Conservation (phyloP, 2,329 filamentous ascomycete species). For the Cladophialophora yegresii region DNA sequence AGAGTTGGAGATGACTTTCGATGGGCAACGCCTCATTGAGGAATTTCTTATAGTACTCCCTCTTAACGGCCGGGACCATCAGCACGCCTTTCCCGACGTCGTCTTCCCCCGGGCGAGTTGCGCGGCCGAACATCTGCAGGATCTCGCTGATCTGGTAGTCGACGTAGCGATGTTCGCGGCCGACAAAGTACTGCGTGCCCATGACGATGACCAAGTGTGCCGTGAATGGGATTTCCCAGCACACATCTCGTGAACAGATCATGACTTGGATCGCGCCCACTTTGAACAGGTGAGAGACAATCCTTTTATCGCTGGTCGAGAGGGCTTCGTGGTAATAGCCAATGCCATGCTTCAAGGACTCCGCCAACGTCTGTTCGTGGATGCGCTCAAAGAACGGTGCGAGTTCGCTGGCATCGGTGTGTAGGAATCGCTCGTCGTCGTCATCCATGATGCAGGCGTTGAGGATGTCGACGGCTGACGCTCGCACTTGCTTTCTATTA, state of each 20-base stretch:
- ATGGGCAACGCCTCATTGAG: constrained; percentile 92
- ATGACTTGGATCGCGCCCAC: constrained; percentile 88
- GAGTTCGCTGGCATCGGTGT: constrained; percentile 80
- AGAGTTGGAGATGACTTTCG: constrained; percentile 88
- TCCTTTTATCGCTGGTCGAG: constrained; percentile 83
- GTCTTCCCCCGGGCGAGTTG: constrained; percentile 75
- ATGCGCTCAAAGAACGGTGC: constrained; percentile 77
- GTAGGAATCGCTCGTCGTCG: constrained; percentile 89
- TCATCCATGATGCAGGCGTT: constrained; percentile 86
- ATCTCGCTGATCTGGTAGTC: constrained; percentile 95
- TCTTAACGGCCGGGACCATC: constrained; percentile 92
- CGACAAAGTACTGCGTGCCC: constrained; percentile 97
- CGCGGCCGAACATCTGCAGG: constrained; percentile 96
- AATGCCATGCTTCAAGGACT: constrained; percentile 88
- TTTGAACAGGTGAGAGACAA: constrained; percentile 87
- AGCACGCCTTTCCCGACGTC: constrained; percentile 86
- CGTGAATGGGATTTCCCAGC: constrained; percentile 87
- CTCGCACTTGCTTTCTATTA: constrained; percentile 86
- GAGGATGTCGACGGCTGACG: constrained; percentile 82
- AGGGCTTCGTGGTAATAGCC: constrained; percentile 97
- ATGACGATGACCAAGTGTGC: constrained; percentile 94
- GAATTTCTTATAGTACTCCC: constrained; percentile 99
- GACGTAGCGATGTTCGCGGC: constrained; percentile 92
- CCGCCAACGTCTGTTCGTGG: constrained; percentile 81
- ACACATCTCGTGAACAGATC: constrained; percentile 80